These are phyloP conservation scores for Scheffersomyces stipitis DNA, from an alignment of 805 yeast species.

Conservation along the genomic window DNA sequence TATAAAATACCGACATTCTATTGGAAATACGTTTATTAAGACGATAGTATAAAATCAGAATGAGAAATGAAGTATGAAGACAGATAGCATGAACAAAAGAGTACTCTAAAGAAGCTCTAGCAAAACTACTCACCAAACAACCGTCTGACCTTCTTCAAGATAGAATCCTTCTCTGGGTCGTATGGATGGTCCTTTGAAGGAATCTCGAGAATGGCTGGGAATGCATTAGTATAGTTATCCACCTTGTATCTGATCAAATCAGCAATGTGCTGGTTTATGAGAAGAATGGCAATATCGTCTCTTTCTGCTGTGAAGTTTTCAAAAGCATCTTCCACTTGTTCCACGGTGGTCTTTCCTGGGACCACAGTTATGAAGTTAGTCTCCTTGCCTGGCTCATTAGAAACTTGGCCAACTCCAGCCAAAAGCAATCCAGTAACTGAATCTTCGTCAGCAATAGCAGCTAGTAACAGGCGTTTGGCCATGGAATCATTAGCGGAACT, in stretches of 20 bases:
- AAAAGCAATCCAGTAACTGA: constrained; percentile 92
- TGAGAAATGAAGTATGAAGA: constrained; percentile 3
- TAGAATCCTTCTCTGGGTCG: constrained; percentile 97
- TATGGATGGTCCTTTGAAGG: constrained; percentile 99
- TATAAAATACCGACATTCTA: background rate
- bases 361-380: constrained; percentile 81
- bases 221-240: constrained; percentile 83
- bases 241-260: constrained; percentile 81
- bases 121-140: constrained; percentile 78
- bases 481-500: constrained; percentile 37
- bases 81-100: background rate
- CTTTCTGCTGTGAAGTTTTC: constrained; percentile 68
- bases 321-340: constrained; percentile 73
- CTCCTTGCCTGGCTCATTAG: constrained; percentile 56
- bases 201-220: constrained; percentile 94
- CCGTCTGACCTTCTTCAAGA: constrained; percentile 90
- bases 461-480: constrained; percentile 77
- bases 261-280: constrained; percentile 94
- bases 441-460: constrained; percentile 97
- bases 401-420: constrained; percentile 93
- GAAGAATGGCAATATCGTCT: constrained; percentile 87
- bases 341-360: constrained; percentile 74
- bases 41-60: background rate
- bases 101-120: background rate
- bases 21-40: background rate